Evolutionary conservation across 2,329 filamentous ascomycete species (phyloP).

Genomic region (Ustilaginoidea virens): DNA sequence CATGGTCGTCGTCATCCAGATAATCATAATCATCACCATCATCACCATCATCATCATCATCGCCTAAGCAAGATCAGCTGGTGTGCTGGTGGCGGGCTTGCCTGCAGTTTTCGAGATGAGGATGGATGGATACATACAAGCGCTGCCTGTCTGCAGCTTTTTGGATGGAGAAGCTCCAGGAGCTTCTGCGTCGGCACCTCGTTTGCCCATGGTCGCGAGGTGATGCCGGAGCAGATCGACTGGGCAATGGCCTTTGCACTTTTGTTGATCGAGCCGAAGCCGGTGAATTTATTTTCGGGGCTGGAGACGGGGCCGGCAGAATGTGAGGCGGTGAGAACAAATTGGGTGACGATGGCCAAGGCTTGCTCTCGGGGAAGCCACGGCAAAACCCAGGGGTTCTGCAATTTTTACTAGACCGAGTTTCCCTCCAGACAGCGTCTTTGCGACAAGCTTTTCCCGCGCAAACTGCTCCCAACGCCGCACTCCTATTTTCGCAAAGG

Average conservation of each 20-base stretch:
- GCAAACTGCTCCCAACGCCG: no score
- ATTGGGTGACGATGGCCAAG: slow-evolving; percentile 11
- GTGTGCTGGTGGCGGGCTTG: no score
- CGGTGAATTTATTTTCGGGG: no score
- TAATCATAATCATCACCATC: no score
- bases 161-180: slow-evolving; percentile 13
- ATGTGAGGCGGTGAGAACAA: slow-evolving; percentile 17
- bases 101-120: background rate
- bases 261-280: no score
- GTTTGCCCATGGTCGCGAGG: slow-evolving; percentile 16
- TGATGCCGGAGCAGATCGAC: background rate
- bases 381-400: slow-evolving; percentile 14
- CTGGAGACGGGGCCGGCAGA: no score
- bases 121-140: slow-evolving; percentile 8
- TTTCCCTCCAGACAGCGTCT: background rate
- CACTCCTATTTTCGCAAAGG: no score
- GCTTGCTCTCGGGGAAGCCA: slow-evolving; percentile 14
- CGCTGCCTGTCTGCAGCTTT: slow-evolving; percentile 8
- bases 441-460: slow-evolving; percentile 1
- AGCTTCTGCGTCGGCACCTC: slow-evolving; percentile 12
- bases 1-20: no score
- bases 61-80: no score
- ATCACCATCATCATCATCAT: no score
- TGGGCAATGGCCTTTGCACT: no score
- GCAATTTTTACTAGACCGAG: slow-evolving; percentile 16